phyloP scores from a whole-genome alignment of 2,329 filamentous ascomycete species.

The Ophiostoma himal-ulmi region DNA sequence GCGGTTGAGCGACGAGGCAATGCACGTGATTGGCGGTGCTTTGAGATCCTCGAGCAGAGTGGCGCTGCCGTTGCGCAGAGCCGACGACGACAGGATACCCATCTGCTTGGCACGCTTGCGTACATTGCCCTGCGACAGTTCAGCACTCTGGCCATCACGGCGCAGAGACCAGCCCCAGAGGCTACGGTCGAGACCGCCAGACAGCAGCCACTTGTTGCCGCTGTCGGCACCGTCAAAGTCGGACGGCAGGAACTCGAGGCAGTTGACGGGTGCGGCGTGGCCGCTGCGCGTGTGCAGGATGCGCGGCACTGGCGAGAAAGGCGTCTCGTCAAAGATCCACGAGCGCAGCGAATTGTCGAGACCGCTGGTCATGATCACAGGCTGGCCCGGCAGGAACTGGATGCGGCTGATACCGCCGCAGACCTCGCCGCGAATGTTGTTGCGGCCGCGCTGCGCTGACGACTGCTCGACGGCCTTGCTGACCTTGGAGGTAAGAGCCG shows the following conservation, averaged over 20 bases:
- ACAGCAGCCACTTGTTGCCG: slow-evolving; percentile 89
- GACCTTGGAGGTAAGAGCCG: background rate
- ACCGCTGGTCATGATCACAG: slow-evolving; percentile 83
- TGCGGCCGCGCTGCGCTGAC: slow-evolving; percentile 32
- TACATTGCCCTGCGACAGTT: slow-evolving; percentile 85
- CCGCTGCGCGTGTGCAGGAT: slow-evolving; percentile 81
- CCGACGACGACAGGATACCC: slow-evolving; percentile 59
- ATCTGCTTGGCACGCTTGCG: slow-evolving; percentile 85
- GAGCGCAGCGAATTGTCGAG: slow-evolving; percentile 90
- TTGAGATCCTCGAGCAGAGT: slow-evolving; percentile 70
- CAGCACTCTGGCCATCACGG: slow-evolving; percentile 86
- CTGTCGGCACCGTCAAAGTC: slow-evolving; percentile 85
- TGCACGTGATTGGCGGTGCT: slow-evolving; percentile 83
- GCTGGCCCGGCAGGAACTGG: slow-evolving; percentile 84
- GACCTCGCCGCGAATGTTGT: background rate
- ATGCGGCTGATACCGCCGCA: slow-evolving; percentile 76
- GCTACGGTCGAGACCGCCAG: slow-evolving; percentile 81
- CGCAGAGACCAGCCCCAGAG: slow-evolving; percentile 96
- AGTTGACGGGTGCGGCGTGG: slow-evolving; percentile 79
- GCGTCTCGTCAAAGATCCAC: slow-evolving; percentile 92
- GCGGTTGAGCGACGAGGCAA: slow-evolving; percentile 85
- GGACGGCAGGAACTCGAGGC: slow-evolving; percentile 76
- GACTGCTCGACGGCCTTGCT: slow-evolving; percentile 22
- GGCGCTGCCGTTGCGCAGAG: slow-evolving; percentile 42
- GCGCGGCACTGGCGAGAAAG: slow-evolving; percentile 80